These are phyloP conservation scores for Musa balbisiana DNA, from an alignment of 202 grass and related monocot species.

Conservation along the genomic window DNA sequence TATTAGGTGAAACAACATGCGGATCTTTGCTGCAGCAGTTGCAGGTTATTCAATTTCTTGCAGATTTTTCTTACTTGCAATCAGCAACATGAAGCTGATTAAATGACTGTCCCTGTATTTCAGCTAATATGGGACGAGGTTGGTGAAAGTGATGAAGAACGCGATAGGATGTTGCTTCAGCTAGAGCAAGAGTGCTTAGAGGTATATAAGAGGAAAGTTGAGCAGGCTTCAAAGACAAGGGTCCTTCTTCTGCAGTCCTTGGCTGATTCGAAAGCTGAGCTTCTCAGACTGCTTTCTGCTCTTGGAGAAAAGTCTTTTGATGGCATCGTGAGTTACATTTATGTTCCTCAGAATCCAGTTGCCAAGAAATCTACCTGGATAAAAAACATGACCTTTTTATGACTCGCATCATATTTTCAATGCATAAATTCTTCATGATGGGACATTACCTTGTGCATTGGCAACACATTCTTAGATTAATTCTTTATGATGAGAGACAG, in stretches of 20 bases:
- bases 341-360: background rate
- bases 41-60: constrained; percentile 35
- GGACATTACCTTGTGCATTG: background rate
- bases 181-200: constrained; percentile 93
- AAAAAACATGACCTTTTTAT: background rate
- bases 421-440: background rate
- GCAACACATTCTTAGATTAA: background rate
- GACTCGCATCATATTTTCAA: background rate
- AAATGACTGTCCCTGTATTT: constrained; percentile 4
- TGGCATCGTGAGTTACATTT: constrained; percentile 62
- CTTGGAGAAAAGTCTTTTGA: constrained; percentile 80
- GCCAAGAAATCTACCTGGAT: background rate
- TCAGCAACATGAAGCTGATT: background rate
- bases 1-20: constrained; percentile 46
- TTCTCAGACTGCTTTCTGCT: constrained; percentile 78
- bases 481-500: background rate
- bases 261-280: constrained; percentile 92
- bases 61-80: background rate
- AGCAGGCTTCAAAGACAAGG: constrained; percentile 76
- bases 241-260: constrained; percentile 81
- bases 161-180: constrained; percentile 80
- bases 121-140: constrained; percentile 95
- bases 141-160: constrained; percentile 90
- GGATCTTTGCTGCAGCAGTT: constrained; percentile 86
- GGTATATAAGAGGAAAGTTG: constrained; percentile 98